Conservation (phyloP, 768 basidiomycete genomes). For the Lactarius tabidus region DNA sequence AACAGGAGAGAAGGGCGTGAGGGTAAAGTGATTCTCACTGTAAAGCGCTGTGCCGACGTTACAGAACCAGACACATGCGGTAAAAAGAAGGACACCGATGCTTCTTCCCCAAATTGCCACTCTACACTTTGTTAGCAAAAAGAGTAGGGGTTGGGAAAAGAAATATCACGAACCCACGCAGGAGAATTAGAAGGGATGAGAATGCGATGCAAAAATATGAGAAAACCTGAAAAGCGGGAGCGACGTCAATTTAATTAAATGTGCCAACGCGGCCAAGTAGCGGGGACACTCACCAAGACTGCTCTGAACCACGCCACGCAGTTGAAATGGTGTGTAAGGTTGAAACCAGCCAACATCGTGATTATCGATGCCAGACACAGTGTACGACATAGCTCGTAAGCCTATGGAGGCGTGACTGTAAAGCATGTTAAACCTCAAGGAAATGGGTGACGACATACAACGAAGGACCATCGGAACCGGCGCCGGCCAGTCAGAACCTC, state of each 20-base stretch:
- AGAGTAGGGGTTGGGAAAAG: neutral
- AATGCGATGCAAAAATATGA: conserved; percentile 7
- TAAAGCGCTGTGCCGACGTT: neutral
- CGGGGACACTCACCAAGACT: neutral
- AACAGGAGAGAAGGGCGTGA: neutral
- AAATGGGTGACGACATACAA: neutral
- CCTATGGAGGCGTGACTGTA: neutral
- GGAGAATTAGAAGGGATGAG: conserved; percentile 9
- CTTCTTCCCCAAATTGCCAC: conserved; percentile 13
- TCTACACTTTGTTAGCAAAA: neutral
- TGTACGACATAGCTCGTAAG: conserved; percentile 6
- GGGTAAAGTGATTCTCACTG: neutral
- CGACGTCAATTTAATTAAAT: neutral
- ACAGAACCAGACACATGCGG: neutral
- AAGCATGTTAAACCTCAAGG: neutral
- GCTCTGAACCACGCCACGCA: conserved; percentile 6
- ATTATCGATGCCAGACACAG: neutral
- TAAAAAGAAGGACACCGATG: neutral
- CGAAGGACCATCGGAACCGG: conserved; percentile 12
- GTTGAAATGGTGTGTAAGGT: neutral
- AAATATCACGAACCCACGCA: conserved; percentile 6
- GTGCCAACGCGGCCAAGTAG: neutral
- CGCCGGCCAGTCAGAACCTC: conserved; percentile 11
- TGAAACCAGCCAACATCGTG: neutral
- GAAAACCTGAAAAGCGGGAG: neutral